Evolutionary conservation across 805 yeast genomes (phyloP).

Genomic region (Jamesozyma hellenica): DNA sequence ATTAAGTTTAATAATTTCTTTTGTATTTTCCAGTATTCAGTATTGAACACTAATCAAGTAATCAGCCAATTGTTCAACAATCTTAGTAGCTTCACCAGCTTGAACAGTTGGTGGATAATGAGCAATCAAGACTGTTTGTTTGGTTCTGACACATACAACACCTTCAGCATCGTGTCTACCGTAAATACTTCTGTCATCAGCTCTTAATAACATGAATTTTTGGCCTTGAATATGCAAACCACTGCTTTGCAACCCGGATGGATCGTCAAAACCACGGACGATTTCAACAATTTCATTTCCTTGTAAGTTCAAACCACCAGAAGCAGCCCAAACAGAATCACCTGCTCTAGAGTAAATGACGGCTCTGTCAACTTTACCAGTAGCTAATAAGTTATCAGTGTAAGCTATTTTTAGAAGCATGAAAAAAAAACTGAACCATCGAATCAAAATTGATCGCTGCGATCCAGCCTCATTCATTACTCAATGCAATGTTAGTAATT

Average conservation of each 20-base stretch:
- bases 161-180: conserved; percentile 90
- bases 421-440: background rate
- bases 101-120: conserved; percentile 87
- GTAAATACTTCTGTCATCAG: conserved; percentile 87
- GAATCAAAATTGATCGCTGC: background rate
- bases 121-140: conserved; percentile 85
- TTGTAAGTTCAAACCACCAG: conserved; percentile 54
- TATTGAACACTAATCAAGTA: conserved; percentile 82
- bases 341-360: conserved; percentile 92
- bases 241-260: conserved; percentile 66
- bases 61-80: conserved; percentile 93
- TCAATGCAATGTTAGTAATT: no score
- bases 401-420: conserved; percentile 46
- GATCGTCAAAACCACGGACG: conserved; percentile 72
- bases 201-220: conserved; percentile 79
- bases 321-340: conserved; percentile 86
- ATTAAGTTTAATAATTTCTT: no score
- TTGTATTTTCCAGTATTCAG: conserved; percentile 31
- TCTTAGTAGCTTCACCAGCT: conserved; percentile 90
- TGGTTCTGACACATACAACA: conserved; percentile 81
- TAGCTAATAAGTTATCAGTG: conserved; percentile 82
- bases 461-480: no score
- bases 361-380: conserved; percentile 85
- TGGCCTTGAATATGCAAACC: conserved; percentile 81
- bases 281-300: conserved; percentile 63